Conservation (phyloP, 1,284 basidiomycete genomes). For the Taiwanofungus camphoratus region DNA sequence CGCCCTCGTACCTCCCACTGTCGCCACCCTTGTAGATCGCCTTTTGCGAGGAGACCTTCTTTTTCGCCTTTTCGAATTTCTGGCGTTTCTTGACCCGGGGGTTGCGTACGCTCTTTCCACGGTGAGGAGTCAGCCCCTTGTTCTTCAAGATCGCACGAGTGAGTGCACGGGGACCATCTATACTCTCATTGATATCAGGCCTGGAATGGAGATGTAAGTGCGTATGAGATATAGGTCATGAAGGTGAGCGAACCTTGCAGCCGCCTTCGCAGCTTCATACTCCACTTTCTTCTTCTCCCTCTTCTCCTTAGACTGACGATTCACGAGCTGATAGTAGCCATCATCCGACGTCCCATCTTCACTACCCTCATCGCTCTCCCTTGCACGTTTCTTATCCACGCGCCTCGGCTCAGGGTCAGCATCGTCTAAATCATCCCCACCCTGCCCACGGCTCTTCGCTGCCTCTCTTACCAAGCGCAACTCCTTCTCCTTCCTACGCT, state of each 20-base stretch:
- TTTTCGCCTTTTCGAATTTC: constrained; percentile 91
- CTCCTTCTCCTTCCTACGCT: constrained; percentile 58
- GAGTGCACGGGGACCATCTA: constrained; percentile 75
- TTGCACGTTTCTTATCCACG: constrained; percentile 40
- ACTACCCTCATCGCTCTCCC: constrained; percentile 40
- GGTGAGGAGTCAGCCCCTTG: constrained; percentile 85
- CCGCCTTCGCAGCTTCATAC: constrained; percentile 64
- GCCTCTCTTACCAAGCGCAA: constrained; percentile 45
- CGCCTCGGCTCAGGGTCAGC: constrained; percentile 41
- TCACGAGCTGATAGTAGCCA: constrained; percentile 87
- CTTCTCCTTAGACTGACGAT: constrained; percentile 63
- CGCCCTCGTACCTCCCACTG: constrained; percentile 61
- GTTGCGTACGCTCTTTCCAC: constrained; percentile 85
- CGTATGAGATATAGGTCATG: background rate
- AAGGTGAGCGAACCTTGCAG: constrained; percentile 49
- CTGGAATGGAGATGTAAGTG: constrained; percentile 28
- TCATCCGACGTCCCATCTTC: constrained; percentile 36
- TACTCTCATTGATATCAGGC: constrained; percentile 42
- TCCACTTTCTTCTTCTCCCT: constrained; percentile 77
- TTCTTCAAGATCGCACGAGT: constrained; percentile 90
- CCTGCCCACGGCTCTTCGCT: constrained; percentile 40
- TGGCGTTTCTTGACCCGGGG: constrained; percentile 93
- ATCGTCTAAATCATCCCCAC: constrained; percentile 65
- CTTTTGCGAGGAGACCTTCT: constrained; percentile 83
- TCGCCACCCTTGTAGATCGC: constrained; percentile 85